Percentiles rank a stretch among this genome's conserved stretches.
These are phyloP conservation scores for Cyberlindnera maritima DNA, from an alignment of 805 yeast genomes.

Conservation along the genomic window DNA sequence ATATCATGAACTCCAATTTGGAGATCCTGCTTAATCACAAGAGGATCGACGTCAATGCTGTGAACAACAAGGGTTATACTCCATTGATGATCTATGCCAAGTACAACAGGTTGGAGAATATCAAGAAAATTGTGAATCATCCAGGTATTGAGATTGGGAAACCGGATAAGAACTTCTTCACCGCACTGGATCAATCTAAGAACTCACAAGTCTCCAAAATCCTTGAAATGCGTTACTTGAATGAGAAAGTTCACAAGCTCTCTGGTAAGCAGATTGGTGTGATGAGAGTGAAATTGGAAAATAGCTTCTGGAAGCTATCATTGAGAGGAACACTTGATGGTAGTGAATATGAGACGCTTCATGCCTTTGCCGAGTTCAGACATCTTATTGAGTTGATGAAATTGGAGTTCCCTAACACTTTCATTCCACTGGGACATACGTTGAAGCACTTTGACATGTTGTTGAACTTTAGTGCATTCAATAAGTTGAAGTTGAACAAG, in stretches of 20 bases:
- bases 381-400: conserved; percentile 34
- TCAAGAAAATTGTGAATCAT: conserved; percentile 48
- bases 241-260: conserved; percentile 19
- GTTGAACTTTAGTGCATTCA: conserved; percentile 28
- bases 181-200: conserved; percentile 47
- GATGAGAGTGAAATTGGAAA: conserved; percentile 35
- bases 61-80: conserved; percentile 56
- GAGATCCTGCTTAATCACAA: conserved; percentile 36
- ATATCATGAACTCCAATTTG: conserved; percentile 57
- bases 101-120: conserved; percentile 62
- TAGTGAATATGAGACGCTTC: conserved; percentile 21
- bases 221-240: conserved; percentile 31
- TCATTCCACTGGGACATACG: conserved; percentile 29
- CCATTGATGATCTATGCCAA: conserved; percentile 73
- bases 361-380: conserved; percentile 31
- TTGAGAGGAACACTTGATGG: conserved; percentile 24
- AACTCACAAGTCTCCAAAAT: conserved; percentile 33
- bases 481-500: conserved; percentile 47
- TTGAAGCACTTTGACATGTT: conserved; percentile 20
- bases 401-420: conserved; percentile 35
- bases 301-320: conserved; percentile 28
- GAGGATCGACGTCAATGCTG: conserved; percentile 51
- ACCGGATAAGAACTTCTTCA: conserved; percentile 28
- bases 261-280: conserved; percentile 31
- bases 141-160: conserved; percentile 44